Conservation (phyloP, 2,329 filamentous ascomycete genomes). For the Sporothrix pseudoabietina region DNA sequence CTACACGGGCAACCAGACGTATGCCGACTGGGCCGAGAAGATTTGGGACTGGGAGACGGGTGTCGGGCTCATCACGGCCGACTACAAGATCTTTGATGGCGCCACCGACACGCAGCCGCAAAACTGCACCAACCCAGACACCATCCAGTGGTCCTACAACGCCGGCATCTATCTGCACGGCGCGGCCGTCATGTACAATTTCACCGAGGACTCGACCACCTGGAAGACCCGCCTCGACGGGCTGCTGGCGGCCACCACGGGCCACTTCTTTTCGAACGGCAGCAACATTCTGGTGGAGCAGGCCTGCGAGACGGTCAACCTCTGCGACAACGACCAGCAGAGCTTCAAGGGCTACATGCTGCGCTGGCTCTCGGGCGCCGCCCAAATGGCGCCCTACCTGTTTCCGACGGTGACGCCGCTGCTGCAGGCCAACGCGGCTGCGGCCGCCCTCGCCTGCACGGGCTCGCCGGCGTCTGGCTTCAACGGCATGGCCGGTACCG, state of each 20-base stretch:
- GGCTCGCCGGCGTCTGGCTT: conserved; percentile 50
- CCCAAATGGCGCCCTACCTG: conserved; percentile 58
- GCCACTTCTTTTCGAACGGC: conserved; percentile 61
- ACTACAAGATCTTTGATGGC: conserved; percentile 62
- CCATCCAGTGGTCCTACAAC: conserved; percentile 70
- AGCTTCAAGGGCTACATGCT: conserved; percentile 76
- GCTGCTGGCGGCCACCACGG: conserved; percentile 54
- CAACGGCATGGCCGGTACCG: conserved; percentile 58
- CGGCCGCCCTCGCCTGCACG: conserved; percentile 56
- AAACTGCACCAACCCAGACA: conserved; percentile 56
- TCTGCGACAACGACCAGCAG: conserved; percentile 71
- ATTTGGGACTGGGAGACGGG: conserved; percentile 66
- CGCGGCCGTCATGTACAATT: conserved; percentile 62
- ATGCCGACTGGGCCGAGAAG: conserved; percentile 72
- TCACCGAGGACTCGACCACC: conserved; percentile 52
- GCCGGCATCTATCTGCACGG: conserved; percentile 66
- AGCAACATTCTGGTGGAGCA: conserved; percentile 63
- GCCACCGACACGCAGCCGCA: conserved; percentile 46
- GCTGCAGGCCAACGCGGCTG: conserved; percentile 54
- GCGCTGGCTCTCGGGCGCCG: conserved; percentile 64
- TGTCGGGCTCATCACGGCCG: conserved; percentile 58
- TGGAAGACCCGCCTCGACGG: conserved; percentile 64
- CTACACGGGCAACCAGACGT: conserved; percentile 79
- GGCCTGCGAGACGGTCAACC: conserved; percentile 62
- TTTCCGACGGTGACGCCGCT: conserved; percentile 53